Conservation (phyloP, 257 asterid genomes). For the Capsicum rhomboideum region DNA sequence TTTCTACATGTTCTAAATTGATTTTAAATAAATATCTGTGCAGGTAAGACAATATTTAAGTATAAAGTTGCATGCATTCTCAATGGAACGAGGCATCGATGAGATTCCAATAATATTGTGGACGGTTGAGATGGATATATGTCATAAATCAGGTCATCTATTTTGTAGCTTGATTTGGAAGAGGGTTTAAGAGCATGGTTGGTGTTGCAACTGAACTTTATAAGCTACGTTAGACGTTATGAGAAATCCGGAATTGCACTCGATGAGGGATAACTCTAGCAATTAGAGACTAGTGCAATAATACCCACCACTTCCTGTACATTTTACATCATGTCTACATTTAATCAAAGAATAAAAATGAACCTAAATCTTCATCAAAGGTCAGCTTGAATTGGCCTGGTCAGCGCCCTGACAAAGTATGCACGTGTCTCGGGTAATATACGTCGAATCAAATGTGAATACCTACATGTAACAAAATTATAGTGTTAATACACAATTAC, state of each 20-base stretch:
- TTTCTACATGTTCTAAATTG: too few relatives aligned
- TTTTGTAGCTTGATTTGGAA: not conserved
- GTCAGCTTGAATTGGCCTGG: conserved; percentile 47
- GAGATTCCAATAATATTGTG: not conserved
- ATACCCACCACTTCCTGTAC: conserved; percentile 36
- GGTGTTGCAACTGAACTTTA: not conserved
- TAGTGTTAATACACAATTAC: not conserved
- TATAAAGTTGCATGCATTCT: too few relatives aligned
- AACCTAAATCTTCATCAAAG: conserved; percentile 19
- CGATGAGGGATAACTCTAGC: not conserved
- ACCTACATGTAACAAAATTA: conserved; percentile 40
- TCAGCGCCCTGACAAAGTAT: conserved; percentile 63
- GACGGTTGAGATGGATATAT: not conserved
- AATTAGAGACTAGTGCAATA: not conserved
- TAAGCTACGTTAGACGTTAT: not conserved
- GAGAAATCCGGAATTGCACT: not conserved
- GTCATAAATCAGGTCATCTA: not conserved
- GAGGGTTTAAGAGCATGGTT: not conserved
- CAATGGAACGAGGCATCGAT: too few relatives aligned
- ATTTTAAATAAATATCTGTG: too few relatives aligned
- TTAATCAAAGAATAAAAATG: conserved; percentile 43
- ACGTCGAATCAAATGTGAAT: conserved; percentile 55
- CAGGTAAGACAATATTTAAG: too few relatives aligned
- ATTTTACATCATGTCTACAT: conserved; percentile 22
- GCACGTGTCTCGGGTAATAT: conserved; percentile 71